These are phyloP conservation scores for Candida ulmi DNA, from an alignment of 805 yeast genomes.

Conservation along the genomic window DNA sequence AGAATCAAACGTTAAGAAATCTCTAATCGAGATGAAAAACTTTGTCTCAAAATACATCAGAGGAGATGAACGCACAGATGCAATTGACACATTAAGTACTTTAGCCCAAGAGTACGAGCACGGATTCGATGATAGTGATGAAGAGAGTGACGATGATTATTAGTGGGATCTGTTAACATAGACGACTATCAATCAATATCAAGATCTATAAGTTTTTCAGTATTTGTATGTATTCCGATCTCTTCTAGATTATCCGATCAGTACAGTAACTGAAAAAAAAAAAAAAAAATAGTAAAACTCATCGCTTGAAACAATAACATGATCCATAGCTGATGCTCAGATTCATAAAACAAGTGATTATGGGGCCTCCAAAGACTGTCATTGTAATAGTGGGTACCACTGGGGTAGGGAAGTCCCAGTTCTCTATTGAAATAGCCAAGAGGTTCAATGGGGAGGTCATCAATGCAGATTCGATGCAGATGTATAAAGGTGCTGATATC, in stretches of 20 bases:
- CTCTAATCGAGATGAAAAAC: slow-evolving; percentile 20
- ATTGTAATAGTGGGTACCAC: slow-evolving; percentile 86
- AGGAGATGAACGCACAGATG: slow-evolving; percentile 48
- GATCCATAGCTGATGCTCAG: slow-evolving; percentile 6
- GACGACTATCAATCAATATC: too few relatives aligned
- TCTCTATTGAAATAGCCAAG: slow-evolving; percentile 73
- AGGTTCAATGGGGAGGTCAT: slow-evolving; percentile 80
- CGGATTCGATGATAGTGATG: slow-evolving; percentile 43
- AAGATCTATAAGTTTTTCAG: too few relatives aligned
- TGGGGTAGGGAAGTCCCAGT: slow-evolving; percentile 92
- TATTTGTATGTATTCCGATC: too few relatives aligned
- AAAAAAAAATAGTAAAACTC: not conserved
- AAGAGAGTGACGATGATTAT: slow-evolving; percentile 31
- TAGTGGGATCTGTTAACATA: too few relatives aligned
- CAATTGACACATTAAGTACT: slow-evolving; percentile 41
- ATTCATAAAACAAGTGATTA: slow-evolving; percentile 5
- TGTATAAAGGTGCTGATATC: slow-evolving; percentile 64
- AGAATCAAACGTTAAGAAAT: slow-evolving; percentile 13
- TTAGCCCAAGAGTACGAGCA: slow-evolving; percentile 42
- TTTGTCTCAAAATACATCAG: slow-evolving; percentile 26
- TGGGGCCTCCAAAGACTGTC: slow-evolving; percentile 30
- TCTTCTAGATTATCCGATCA: not conserved
- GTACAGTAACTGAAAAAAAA: not conserved
- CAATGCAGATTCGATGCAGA: slow-evolving; percentile 97
- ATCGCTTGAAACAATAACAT: not conserved